These are phyloP conservation scores for Cutaneotrichosporon sp. DNA, from an alignment of 1,284 basidiomycete species.

Conservation along the genomic window DNA sequence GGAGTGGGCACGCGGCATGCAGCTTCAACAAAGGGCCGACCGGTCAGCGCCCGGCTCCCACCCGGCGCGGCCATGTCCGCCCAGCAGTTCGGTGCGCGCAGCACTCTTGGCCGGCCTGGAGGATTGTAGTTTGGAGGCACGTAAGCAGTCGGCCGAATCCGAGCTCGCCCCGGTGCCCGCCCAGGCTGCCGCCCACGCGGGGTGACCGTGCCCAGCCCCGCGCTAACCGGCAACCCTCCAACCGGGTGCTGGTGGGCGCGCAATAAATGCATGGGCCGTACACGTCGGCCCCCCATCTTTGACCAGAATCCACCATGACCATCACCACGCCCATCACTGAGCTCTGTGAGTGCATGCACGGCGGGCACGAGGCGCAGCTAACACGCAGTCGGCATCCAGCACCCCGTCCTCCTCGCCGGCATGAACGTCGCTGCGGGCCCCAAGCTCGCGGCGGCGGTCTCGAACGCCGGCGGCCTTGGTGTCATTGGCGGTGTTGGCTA, in stretches of 20 bases:
- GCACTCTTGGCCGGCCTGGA: background rate
- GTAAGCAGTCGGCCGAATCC: background rate
- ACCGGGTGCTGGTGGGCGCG: background rate
- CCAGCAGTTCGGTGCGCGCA: background rate
- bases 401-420: slow-evolving; percentile 77
- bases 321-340: slow-evolving; percentile 71
- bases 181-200: background rate
- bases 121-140: background rate
- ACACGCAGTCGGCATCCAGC: slow-evolving; percentile 67
- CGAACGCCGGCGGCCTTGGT: slow-evolving; percentile 80
- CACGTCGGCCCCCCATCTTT: background rate
- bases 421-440: slow-evolving; percentile 89
- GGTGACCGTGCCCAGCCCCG: background rate
- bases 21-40: background rate
- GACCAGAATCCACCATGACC: slow-evolving; percentile 34
- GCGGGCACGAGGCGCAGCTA: background rate
- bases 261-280: background rate
- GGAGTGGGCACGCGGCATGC: no score
- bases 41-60: background rate
- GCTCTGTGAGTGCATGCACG: slow-evolving; percentile 56
- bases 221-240: background rate
- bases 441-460: slow-evolving; percentile 71
- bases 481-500: slow-evolving; percentile 83
- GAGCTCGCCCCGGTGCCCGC: background rate
- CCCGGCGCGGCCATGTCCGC: background rate